Evolutionary conservation across 441 rosid species (phyloP).

Genomic region (Pelargonium australe): DNA sequence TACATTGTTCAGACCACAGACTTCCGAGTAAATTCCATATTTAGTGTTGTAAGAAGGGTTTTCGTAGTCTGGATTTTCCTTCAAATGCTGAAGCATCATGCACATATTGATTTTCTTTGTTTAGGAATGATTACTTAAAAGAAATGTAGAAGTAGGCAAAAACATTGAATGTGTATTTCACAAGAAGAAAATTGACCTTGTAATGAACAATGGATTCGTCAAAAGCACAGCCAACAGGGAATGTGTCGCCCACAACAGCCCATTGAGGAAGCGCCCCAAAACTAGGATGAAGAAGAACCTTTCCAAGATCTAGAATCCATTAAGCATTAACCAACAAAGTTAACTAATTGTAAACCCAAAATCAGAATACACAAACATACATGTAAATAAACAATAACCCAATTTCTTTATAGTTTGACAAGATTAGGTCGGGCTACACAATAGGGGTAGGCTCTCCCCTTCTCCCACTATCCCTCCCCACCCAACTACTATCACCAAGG

Average conservation of each 20-base stretch:
- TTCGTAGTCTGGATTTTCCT: conserved; percentile 52
- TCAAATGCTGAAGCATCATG: conserved; percentile 40
- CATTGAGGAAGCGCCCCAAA: conserved; percentile 86
- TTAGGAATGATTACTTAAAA: no score
- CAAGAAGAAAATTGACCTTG: conserved; percentile 39
- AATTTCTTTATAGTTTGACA: no score
- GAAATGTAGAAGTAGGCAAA: no score
- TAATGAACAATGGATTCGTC: conserved; percentile 61
- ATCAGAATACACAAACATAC: neutral
- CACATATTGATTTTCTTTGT: no score
- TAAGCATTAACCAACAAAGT: neutral
- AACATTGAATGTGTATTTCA: no score
- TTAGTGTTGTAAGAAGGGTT: conserved; percentile 52
- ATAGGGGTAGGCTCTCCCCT: no score
- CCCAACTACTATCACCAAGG: no score
- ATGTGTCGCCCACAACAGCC: conserved; percentile 88
- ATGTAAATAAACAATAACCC: no score
- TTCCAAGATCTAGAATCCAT: conserved; percentile 55
- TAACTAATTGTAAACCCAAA: neutral
- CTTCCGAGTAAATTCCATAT: conserved; percentile 55
- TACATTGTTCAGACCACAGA: conserved; percentile 66
- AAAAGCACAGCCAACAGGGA: conserved; percentile 85
- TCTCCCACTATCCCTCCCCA: no score
- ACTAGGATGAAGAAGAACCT: conserved; percentile 63
- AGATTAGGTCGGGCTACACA: no score